These are phyloP conservation scores for Rhododendron kiyosumense DNA, from an alignment of 148 eudicot genomes.

Conservation along the genomic window DNA sequence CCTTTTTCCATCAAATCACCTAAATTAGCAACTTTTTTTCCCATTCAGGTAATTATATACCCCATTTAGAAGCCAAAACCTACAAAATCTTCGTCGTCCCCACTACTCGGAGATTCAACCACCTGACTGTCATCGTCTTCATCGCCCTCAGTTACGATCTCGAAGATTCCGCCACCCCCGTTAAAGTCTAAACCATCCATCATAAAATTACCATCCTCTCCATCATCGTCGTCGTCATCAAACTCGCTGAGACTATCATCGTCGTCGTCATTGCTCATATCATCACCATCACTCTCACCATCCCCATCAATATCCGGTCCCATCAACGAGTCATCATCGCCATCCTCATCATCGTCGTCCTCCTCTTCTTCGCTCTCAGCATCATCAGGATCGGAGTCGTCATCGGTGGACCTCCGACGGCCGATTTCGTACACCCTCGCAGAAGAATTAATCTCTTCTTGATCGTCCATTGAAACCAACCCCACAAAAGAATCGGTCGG, in stretches of 20 bases:
- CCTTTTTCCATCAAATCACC: conserved; percentile 6
- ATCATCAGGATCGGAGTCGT: conserved; percentile 96
- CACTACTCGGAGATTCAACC: conserved; percentile 66
- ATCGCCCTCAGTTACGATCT: conserved; percentile 73
- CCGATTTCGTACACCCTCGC: conserved; percentile 93
- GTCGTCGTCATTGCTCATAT: conserved; percentile 56
- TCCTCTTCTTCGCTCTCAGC: conserved; percentile 79
- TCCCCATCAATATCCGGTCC: conserved; percentile 50
- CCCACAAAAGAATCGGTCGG: conserved; percentile 89
- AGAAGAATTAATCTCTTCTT: conserved; percentile 79
- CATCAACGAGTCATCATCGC: conserved; percentile 48
- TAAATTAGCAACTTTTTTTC: background rate
- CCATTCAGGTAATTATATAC: background rate
- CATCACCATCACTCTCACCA: conserved; percentile 65
- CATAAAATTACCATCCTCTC: conserved; percentile 63
- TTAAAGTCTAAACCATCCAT: conserved; percentile 43
- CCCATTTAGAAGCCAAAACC: conserved; percentile 24
- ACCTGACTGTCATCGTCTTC: conserved; percentile 68
- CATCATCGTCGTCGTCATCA: conserved; percentile 51
- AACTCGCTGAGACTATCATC: conserved; percentile 49
- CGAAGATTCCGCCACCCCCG: conserved; percentile 57
- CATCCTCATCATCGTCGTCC: conserved; percentile 76
- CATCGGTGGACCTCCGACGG: conserved; percentile 79
- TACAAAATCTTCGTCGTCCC: conserved; percentile 54
- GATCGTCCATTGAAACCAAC: conserved; percentile 81